Evolutionary conservation across 1,284 basidiomycete genomes (phyloP), one percentile per base, ranked within the genome.

Genomic region (Pseudozyma thailandica): DNA sequence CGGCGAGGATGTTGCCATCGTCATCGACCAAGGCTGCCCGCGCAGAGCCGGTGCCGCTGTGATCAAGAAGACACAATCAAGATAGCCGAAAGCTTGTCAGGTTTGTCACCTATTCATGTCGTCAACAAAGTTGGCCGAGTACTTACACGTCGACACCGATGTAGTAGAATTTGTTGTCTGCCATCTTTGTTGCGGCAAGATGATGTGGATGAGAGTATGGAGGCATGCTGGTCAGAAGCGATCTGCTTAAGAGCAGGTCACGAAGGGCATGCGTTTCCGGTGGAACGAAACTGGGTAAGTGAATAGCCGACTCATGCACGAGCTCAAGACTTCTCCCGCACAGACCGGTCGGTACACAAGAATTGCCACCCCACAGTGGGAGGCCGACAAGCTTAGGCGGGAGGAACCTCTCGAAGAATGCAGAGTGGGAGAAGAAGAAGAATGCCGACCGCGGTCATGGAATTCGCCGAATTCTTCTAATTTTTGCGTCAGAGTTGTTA

Each of bases 41-140:
- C 2, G 91, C 94, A 16, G 94, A 97, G 57, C 95, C 94, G 1
- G 95, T 97, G 33, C 95, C 95, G 44, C 86, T 87, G 33, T 43
- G 9, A 28, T 21, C 8, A 4, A 13, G 21, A 23, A 43, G 2
- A 16, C 33, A n/a, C n/a, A 18, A 8, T 2, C 4, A 51, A 38
- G 26, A 16, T 10, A 51, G 20, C 18, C 6, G 35, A 21, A 18
- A 16, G 21, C 42, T 12, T 8, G 39, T 50, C 49, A 50, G 49
- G 18, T 6, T 33, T 20, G 21, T 37, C 4, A 7, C 7, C 13
- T 2, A 28, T 13, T 23, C 12, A 7, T 21, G 28, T 10, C 12
- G 20, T 18, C 28, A 13, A 50, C 6, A 5, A 15, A 21, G 15
- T 6, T n/a, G 18, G 12, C 18, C 16, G 4, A 23, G n/a, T 31